phyloP scores from a whole-genome alignment of 106 monocot species.

The Dioscorea dumetorum region DNA sequence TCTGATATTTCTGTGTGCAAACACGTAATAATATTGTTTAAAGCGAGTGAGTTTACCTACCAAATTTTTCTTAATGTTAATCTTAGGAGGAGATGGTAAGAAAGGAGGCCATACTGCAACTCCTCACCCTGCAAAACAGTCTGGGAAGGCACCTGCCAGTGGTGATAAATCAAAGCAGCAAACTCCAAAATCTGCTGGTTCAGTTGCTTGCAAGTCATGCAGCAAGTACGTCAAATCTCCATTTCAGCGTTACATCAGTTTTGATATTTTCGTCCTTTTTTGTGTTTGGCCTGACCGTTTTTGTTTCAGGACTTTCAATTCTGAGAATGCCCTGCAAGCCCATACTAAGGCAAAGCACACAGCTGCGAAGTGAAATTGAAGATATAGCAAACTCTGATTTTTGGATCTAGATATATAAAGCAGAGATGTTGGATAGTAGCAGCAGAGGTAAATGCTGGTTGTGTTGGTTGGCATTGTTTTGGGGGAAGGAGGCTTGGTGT shows the following conservation, averaged over 20 bases:
- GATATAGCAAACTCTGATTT: not conserved
- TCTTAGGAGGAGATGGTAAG: conserved; percentile 41
- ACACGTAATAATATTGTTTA: not conserved
- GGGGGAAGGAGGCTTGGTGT: no score
- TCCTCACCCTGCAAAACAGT: conserved; percentile 62
- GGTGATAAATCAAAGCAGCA: conserved; percentile 50
- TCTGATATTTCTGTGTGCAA: not conserved
- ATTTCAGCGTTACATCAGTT: not conserved
- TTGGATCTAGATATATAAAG: not conserved
- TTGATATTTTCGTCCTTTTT: not conserved
- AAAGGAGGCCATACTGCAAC: conserved; percentile 50
- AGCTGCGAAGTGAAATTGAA: conserved; percentile 7
- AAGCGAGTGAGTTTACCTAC: not conserved
- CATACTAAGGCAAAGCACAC: conserved; percentile 72
- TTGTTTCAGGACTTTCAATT: conserved; percentile 54
- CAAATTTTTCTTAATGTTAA: not conserved
- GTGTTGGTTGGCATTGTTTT: no score
- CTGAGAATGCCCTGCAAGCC: conserved; percentile 62
- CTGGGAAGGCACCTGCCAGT: conserved; percentile 43
- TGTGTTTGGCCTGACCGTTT: not conserved
- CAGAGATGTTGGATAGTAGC: no score
- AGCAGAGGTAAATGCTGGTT: no score
- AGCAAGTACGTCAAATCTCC: conserved; percentile 32
- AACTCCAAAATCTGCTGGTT: conserved; percentile 46
- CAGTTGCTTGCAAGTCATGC: conserved; percentile 66